Percentiles rank a stretch among this genome's conserved stretches.
Evolutionary conservation across 1,284 basidiomycete genomes (phyloP).

Genomic region (Trametes sp.): DNA sequence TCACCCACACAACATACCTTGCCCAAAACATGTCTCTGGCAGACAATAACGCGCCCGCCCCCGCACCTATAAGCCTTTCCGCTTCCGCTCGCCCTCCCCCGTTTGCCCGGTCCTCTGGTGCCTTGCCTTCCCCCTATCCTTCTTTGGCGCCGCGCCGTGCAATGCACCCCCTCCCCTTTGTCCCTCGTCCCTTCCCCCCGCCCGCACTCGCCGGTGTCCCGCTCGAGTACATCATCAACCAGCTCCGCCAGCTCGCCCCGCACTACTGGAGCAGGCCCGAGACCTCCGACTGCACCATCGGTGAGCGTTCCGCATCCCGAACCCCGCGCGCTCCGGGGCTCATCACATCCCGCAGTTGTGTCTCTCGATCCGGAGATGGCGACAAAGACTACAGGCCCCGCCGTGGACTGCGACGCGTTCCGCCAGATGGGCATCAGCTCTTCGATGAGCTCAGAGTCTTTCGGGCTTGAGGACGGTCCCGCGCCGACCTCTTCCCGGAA

Average conservation of each 20-base stretch:
- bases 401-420: slow-evolving; percentile 30
- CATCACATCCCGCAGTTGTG: slow-evolving; percentile 37
- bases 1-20: slow-evolving; percentile 27
- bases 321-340: slow-evolving; percentile 12
- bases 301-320: slow-evolving; percentile 49
- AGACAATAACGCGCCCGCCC: slow-evolving; percentile 32
- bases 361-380: slow-evolving; percentile 36
- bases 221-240: slow-evolving; percentile 72
- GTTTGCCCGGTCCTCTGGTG: slow-evolving; percentile 31
- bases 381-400: slow-evolving; percentile 18
- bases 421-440: slow-evolving; percentile 29
- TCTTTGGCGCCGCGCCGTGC: slow-evolving; percentile 40
- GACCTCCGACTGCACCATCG: slow-evolving; percentile 76
- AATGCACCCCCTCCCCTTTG: slow-evolving; percentile 52
- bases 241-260: slow-evolving; percentile 69
- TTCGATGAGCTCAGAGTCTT: slow-evolving; percentile 28
- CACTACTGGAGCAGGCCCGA: slow-evolving; percentile 76
- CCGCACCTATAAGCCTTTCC: slow-evolving; percentile 33
- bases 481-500: slow-evolving; percentile 52
- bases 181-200: slow-evolving; percentile 66
- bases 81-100: slow-evolving; percentile 20
- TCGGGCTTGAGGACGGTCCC: slow-evolving; percentile 24
- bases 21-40: slow-evolving; percentile 34
- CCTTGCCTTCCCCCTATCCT: slow-evolving; percentile 25
- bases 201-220: slow-evolving; percentile 68